Evolutionary conservation across 1,284 basidiomycete species (phyloP), one percentile per base, ranked within the genome.

Genomic region (Tilletia walkeri): DNA sequence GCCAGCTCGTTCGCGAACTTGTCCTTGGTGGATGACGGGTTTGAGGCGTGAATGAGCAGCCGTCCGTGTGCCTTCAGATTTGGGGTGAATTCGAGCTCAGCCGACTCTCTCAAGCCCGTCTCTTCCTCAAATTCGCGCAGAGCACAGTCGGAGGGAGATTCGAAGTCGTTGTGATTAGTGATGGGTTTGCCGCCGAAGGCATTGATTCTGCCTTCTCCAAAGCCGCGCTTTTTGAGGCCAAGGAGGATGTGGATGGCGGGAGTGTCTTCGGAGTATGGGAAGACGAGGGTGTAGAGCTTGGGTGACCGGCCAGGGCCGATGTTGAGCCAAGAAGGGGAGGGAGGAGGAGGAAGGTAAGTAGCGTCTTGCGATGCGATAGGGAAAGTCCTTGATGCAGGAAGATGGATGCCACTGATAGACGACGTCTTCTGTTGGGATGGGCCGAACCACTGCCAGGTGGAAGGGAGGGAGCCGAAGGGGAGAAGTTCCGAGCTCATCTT

Each of bases 101-200:
- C 41, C 14, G 14, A 0, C 1, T 45, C 41, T 3, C 2, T 56
- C 9, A 53, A 6, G 54, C 54, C 20, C 34, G 54, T 63, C 59
- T 63, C 59, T 20, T 63, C 59, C 5, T 36, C 4, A 10, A 63
- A 34, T 36, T 63, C 59, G 7, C 59, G 59, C 30, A 63, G 34
- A 16, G 36, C 59, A 20, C 59, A 63, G 59, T 38, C 59, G 2
- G 5, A 34, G 36, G 59, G 59, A 34, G 59, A 63, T 39, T 63
- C 59, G 16, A 39, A 6, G 18, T 7, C 12, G 12, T 24, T 3
- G 6, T 63, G 38, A n/a, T 18, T 16, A 3, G 16, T 24, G 24
- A 56, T 12, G 10, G 59, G 59, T 36, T 63, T 63, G 59, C 59
- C 59, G 12, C 59, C 59, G 59, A 63, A 63, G 34, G 30, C 59